Base-by-base conservation (phyloP, 768 basidiomycete genomes). In the Agaricus bisporus region DNA sequence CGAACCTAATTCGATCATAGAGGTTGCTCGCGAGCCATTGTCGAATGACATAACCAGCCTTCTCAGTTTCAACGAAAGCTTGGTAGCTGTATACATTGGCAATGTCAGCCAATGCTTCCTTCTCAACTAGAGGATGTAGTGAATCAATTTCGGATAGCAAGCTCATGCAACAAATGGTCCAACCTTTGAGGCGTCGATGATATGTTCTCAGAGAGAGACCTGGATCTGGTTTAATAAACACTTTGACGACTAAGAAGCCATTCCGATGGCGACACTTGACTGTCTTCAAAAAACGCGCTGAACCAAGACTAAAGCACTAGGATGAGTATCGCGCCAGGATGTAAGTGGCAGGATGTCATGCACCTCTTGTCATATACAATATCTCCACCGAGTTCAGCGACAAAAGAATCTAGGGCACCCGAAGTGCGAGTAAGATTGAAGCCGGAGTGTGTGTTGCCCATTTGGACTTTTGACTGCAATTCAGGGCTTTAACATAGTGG, bases 1-100 rank as follows among this genome's bases (percentile, higher is more conserved):
- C 83, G 51, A 56, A 93, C 95, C 95, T 98, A 63, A 99, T 98
- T 51, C 95, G 83, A 67, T 98, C 97, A 66, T 98, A 99, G 15
- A 98, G 74, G 63, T 88, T 98, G 62, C 89, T 94, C 5, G 91
- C 88, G 18, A 92, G 75, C 91, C 92, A 99, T 67, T 98, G 95
- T 18, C 95, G 78, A 50, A 98, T 82, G 28, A 98, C 81, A 68
- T 95, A 98, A 0, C 93, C 97, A 6, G 95, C 97, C 65, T 89
- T 91, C 61, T 98, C 97, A 0, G 94, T 97, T 70, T 98, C 97
- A 4, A 92, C 81, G 53, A 95, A 91, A 0, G 83, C 75, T 59
- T 95, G 91, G 64, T 94, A 95, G 56, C 82, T 84, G 68, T 94
- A 90, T 9, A 95, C 79, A 67, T 98, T 97, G 2, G 88, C 78